These are phyloP conservation scores for Helotiales sp. DNA, from an alignment of 2,329 filamentous ascomycete genomes.

Conservation along the genomic window DNA sequence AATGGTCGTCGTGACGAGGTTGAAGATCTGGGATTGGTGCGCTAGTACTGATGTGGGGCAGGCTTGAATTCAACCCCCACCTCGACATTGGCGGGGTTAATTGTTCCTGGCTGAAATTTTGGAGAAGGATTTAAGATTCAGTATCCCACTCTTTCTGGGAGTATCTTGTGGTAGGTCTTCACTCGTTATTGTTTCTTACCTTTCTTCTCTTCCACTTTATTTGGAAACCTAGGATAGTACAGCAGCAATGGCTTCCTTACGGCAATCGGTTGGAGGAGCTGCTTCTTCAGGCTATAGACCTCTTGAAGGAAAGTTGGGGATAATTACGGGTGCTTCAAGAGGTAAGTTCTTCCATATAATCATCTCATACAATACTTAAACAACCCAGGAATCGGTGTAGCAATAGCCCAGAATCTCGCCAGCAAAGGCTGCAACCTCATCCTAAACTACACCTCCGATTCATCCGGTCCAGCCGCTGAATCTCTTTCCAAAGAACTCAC, in stretches of 20 bases:
- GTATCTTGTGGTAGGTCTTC: not conserved
- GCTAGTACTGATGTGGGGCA: conserved; percentile 16
- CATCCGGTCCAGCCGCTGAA: conserved; percentile 52
- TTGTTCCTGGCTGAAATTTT: not conserved
- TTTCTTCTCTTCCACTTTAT: not conserved
- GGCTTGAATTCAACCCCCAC: not conserved
- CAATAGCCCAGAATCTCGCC: conserved; percentile 67
- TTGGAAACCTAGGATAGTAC: not conserved
- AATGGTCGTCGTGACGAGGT: not conserved
- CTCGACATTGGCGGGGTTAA: conserved; percentile 19
- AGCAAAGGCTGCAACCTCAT: conserved; percentile 63
- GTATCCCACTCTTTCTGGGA: not conserved
- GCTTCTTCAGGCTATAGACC: conserved; percentile 25
- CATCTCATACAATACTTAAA: not conserved
- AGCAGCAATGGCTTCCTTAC: not conserved
- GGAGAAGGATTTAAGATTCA: not conserved
- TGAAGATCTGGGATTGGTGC: conserved; percentile 13
- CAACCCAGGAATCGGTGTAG: conserved; percentile 65
- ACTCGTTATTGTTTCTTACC: not conserved
- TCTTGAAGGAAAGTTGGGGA: conserved; percentile 74
- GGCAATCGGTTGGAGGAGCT: not conserved
- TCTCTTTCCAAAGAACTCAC: conserved; percentile 57
- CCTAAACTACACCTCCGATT: conserved; percentile 66
- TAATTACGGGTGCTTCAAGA: conserved; percentile 78
- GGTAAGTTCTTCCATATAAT: conserved; percentile 48